Evolutionary conservation across 768 basidiomycete genomes (phyloP), one percentile per base, ranked within the genome.

Genomic region (Nevesoporus exiguus): DNA sequence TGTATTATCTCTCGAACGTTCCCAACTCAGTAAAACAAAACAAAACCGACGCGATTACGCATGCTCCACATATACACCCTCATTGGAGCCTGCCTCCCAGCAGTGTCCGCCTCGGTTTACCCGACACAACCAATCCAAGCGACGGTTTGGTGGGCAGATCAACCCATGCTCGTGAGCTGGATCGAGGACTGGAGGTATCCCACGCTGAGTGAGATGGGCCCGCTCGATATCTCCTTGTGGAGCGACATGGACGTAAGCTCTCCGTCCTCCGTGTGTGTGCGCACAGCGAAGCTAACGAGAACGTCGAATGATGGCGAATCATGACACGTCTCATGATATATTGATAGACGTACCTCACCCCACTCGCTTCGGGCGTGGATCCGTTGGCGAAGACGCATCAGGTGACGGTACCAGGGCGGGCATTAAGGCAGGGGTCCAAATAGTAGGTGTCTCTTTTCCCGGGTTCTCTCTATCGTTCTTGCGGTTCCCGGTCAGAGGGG

Each of bases 51-150:
- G 24, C 42, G 40, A 52, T 22, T 5, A 41, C 52, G 29, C 55
- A 58, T 56, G 60, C 51, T 57, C 21, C 49, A 52, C 17, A 30
- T 39, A 15, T 45, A 55, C 25, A 19, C 34, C 5, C 29, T 58
- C 37, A 13, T 40, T n/a, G 42, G 45, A 21, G 49, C 40, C 29
- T 45, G 17, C 19, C 46, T 69, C 39, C 46, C 60, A 2, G 45
- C 58, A 15, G 66, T 51, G 45, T 45, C 56, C 14, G 76, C 73
- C 25, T 73, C 73, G 7, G 63, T 85, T 24, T 84, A 80, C 55
- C 78, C 81, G 1, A 84, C 79, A 0, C 63, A 73, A 15, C 84
- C 84, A 4, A 55, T 77, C 15, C 68, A 77, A 30, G 69, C 63
- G 19, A 80, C 82, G 0, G 71, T 75, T 3, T 77, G 77, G 56